phyloP scores from a whole-genome alignment of 345 rosid genomes.

The Brassica carinata region DNA sequence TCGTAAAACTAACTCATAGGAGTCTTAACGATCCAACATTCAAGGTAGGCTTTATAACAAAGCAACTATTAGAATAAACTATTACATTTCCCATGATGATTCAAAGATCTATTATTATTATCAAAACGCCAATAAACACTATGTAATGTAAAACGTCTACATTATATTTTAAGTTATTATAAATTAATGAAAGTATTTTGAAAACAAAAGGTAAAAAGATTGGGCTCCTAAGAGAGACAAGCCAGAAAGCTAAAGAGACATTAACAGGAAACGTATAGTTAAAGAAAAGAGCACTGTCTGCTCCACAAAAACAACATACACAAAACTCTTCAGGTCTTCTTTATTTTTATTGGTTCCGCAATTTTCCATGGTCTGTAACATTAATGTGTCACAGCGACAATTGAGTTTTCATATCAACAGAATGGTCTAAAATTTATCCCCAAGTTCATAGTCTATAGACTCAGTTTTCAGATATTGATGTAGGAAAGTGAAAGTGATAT shows the following conservation, averaged over 20 bases:
- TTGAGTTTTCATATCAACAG: constrained; percentile 41
- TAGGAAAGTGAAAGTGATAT: constrained; percentile 42
- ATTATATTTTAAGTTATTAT: background rate
- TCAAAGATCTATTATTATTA: constrained; percentile 19
- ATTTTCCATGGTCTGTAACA: constrained; percentile 29
- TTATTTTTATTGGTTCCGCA: constrained; percentile 26
- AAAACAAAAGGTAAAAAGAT: constrained; percentile 4
- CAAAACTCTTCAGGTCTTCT: constrained; percentile 26
- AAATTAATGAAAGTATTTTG: constrained; percentile 16
- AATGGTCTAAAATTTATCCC: constrained; percentile 19
- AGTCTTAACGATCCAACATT: constrained; percentile 41
- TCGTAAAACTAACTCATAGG: constrained; percentile 30
- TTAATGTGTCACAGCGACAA: constrained; percentile 35
- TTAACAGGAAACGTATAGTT: constrained; percentile 39
- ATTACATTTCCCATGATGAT: constrained; percentile 29
- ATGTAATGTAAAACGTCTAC: constrained; percentile 32
- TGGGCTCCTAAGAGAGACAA: constrained; percentile 39
- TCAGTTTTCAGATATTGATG: constrained; percentile 36
- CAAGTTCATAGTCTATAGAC: constrained; percentile 37
- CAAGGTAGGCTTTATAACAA: constrained; percentile 37
- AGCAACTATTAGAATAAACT: constrained; percentile 8
- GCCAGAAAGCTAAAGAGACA: constrained; percentile 40
- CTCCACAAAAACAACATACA: constrained; percentile 40
- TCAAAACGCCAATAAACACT: constrained; percentile 31
- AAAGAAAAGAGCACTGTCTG: constrained; percentile 45